Conservation (phyloP, 2,329 filamentous ascomycete species). For the Amesomyces nigricolor region DNA sequence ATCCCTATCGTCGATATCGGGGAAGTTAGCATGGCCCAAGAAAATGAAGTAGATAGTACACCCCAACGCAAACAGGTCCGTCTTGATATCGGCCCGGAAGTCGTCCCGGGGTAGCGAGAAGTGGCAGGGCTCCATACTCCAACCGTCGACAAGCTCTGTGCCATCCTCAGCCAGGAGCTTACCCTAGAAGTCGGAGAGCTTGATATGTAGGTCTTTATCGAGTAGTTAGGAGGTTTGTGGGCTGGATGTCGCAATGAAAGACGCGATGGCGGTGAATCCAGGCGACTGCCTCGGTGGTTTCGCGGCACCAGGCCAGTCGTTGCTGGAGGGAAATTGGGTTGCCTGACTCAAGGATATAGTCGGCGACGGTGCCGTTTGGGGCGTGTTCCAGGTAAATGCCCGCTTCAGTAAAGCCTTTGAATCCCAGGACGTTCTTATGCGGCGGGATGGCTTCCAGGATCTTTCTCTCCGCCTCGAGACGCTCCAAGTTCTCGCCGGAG, state of each 20-base stretch:
- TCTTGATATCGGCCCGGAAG: background rate
- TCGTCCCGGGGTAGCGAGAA: background rate
- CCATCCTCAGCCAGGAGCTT: background rate
- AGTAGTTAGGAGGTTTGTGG: slow-evolving; percentile 2
- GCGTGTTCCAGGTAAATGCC: slow-evolving; percentile 2
- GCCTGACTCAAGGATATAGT: slow-evolving; percentile 1
- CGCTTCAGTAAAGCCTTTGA: background rate
- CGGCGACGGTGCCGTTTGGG: background rate
- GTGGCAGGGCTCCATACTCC: background rate
- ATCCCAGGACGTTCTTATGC: background rate
- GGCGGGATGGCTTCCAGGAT: background rate
- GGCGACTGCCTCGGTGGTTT: slow-evolving; percentile 1
- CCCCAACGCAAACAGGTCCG: slow-evolving; percentile 1
- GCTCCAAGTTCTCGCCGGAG: background rate
- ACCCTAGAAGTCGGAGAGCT: slow-evolving; percentile 4
- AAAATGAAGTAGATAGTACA: slow-evolving; percentile 4
- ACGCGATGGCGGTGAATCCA: background rate
- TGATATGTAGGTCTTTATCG: background rate
- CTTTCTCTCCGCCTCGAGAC: background rate
- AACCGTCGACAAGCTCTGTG: background rate
- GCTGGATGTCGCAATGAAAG: slow-evolving; percentile 7
- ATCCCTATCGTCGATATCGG: slow-evolving; percentile 1
- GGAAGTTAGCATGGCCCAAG: background rate
- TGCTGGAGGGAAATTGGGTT: background rate
- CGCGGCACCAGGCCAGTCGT: slow-evolving; percentile 3